Base-by-base conservation (phyloP, 179 eudicot species). In the Actinidia polygama region DNA sequence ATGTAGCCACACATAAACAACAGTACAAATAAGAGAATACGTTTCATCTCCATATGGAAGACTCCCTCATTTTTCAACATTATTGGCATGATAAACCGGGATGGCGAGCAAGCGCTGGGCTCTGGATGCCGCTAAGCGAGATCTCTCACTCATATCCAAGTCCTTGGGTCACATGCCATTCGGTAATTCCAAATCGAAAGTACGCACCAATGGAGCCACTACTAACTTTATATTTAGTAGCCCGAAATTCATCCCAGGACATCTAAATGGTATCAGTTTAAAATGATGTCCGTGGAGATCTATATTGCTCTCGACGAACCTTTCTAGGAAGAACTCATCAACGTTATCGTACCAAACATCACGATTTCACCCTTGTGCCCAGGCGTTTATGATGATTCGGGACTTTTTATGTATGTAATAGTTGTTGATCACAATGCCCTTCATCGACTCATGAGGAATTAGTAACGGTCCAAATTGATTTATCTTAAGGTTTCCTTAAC, bases 161-260 rank as follows among this genome's bases (percentile, higher is more conserved):
- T 86, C 79, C 63, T 80, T 73, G 0, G 84, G 80, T 8, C 50
- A 19, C 84, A 75, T 24, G 10, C 68, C 81, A 14, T 70, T 11
- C 1, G 88, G 84, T 1, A 86, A 73, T 30, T 54, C 55, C 87
- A 85, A 83, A 67, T 82, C 78, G 47, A 85, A 85, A 6, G 81
- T 75, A 75, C 83, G 88, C 54, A 82, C 68, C 71, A 85, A 9
- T 12, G 79, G 83, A 47, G 87, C 64, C 62, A 83, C 78, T 51
- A 83, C 51, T 9, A 82, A 3, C 63, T 79, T 72, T 1, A 85
- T 61, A 23, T 58, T 85, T 0, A 36, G 21, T 36, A 81, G 12
- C 1, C 84, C 87, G 4, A 81, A 58, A 14, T 55, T 70, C 51
- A 67, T 75, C 9, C 75, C 75, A 7, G 75, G 75, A 53, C 75